Percentiles rank a stretch among this genome's conserved stretches.
These are phyloP conservation scores for Stagonosporopsis chrysanthemi DNA, from an alignment of 2,329 filamentous ascomycete genomes.

Conservation along the genomic window DNA sequence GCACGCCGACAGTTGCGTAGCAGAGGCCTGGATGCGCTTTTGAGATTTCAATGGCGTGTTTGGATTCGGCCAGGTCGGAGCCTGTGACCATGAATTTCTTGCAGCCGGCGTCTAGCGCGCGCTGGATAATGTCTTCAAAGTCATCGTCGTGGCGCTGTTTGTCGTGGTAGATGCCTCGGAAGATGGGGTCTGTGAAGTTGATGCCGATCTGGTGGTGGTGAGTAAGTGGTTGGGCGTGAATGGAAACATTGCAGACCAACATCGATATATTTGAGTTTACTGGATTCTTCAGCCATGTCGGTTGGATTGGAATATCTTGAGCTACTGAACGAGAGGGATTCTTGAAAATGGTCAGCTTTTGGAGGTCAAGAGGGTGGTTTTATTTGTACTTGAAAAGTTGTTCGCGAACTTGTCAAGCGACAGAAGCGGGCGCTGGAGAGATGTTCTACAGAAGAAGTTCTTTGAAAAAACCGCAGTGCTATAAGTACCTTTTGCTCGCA, in stretches of 20 bases:
- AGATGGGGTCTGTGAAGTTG: constrained; percentile 93
- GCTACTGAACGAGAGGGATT: neutral
- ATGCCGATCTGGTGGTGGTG: constrained; percentile 75
- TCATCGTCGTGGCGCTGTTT: constrained; percentile 78
- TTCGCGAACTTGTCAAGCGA: neutral
- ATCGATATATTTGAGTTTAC: constrained; percentile 51
- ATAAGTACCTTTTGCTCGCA: neutral
- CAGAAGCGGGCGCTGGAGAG: neutral
- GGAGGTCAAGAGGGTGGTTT: neutral
- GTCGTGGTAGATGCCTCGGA: constrained; percentile 82
- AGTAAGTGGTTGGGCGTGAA: constrained; percentile 15
- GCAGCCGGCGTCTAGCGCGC: constrained; percentile 81
- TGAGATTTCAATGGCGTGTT: constrained; percentile 76
- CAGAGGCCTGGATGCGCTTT: constrained; percentile 78
- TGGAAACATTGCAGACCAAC: constrained; percentile 46
- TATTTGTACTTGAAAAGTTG: constrained; percentile 24
- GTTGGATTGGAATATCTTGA: neutral
- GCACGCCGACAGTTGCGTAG: constrained; percentile 91
- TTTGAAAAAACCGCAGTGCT: neutral
- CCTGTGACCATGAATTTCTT: constrained; percentile 92
- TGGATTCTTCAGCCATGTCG: constrained; percentile 21
- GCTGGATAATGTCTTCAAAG: constrained; percentile 76
- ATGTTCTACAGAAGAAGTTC: neutral
- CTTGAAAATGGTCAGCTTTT: neutral
- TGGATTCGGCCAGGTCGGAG: constrained; percentile 80